Conservation (phyloP, 352 stramenopile genomes). For the Phytophthora multivora region DNA sequence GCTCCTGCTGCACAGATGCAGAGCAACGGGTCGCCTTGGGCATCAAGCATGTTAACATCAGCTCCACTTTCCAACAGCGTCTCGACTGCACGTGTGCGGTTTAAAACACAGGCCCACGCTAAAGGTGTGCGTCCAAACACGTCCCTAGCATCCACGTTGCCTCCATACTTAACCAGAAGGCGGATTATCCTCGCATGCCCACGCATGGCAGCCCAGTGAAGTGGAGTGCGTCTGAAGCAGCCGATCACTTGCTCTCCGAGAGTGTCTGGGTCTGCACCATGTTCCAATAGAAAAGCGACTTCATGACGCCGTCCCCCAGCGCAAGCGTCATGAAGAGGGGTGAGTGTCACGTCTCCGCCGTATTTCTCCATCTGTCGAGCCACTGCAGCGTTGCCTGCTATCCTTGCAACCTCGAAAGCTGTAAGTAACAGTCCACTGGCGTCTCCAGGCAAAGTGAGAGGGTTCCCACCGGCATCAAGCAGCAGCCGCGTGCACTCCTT, state of each 20-base stretch:
- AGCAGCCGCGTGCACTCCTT: constrained; percentile 71
- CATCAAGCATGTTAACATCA: constrained; percentile 63
- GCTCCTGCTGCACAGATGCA: constrained; percentile 67
- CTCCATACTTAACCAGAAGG: constrained; percentile 66
- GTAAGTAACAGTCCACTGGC: constrained; percentile 49
- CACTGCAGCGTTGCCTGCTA: constrained; percentile 67
- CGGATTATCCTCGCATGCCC: constrained; percentile 62
- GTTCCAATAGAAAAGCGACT: constrained; percentile 71
- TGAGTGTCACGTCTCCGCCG: constrained; percentile 76
- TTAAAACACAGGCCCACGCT: constrained; percentile 76
- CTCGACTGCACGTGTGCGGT: constrained; percentile 63
- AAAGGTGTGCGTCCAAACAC: constrained; percentile 73
- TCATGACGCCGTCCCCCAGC: constrained; percentile 58
- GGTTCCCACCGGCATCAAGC: constrained; percentile 73
- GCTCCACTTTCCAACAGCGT: constrained; percentile 59
- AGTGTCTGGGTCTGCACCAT: constrained; percentile 65
- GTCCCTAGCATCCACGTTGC: constrained; percentile 60
- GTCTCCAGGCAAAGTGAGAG: constrained; percentile 47
- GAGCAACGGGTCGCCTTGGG: constrained; percentile 66
- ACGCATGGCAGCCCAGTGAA: constrained; percentile 85
- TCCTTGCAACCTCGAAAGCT: constrained; percentile 70
- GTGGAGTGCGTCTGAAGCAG: constrained; percentile 68
- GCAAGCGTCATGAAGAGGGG: constrained; percentile 73
- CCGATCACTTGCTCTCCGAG: constrained; percentile 75
- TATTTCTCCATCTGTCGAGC: constrained; percentile 80